A percentile compares a stretch with the other conserved stretches of the same genome.
These are phyloP conservation scores for Wickerhamomyces rabaulensis DNA, from an alignment of 805 yeast species.

Conservation along the genomic window DNA sequence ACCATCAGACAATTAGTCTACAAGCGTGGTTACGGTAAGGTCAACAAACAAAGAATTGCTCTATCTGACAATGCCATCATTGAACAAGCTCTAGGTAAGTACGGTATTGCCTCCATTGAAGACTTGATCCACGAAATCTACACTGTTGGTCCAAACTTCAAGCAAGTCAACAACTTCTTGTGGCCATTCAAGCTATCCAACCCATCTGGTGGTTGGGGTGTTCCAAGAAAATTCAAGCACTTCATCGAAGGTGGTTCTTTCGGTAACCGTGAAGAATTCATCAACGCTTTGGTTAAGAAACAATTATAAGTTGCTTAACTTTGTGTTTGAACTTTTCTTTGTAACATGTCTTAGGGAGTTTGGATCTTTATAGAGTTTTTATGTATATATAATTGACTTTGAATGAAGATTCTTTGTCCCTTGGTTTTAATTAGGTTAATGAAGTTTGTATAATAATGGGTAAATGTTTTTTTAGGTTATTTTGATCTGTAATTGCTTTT, in stretches of 20 bases:
- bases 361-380: neutral
- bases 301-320: slow-evolving; percentile 23
- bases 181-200: slow-evolving; percentile 97
- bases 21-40: slow-evolving; percentile 98
- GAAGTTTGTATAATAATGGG: neutral
- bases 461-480: neutral
- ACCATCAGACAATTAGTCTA: slow-evolving; percentile 88
- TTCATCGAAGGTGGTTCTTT: slow-evolving; percentile 97
- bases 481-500: neutral
- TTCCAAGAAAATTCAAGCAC: slow-evolving; percentile 93
- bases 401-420: slow-evolving; percentile 12
- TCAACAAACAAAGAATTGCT: slow-evolving; percentile 92
- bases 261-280: slow-evolving; percentile 97
- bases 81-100: slow-evolving; percentile 85
- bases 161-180: slow-evolving; percentile 96
- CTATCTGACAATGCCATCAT: slow-evolving; percentile 83
- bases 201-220: slow-evolving; percentile 98
- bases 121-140: slow-evolving; percentile 94
- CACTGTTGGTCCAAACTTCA: slow-evolving; percentile 98
- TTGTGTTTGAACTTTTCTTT: neutral
- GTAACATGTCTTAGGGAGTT: slow-evolving; percentile 1
- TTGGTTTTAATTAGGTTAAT: neutral
- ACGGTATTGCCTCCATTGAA: slow-evolving; percentile 88
- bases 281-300: slow-evolving; percentile 81
- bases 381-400: slow-evolving; percentile 1